Conservation (phyloP, 208 protist species). For the Acanthamoeba royreba region DNA sequence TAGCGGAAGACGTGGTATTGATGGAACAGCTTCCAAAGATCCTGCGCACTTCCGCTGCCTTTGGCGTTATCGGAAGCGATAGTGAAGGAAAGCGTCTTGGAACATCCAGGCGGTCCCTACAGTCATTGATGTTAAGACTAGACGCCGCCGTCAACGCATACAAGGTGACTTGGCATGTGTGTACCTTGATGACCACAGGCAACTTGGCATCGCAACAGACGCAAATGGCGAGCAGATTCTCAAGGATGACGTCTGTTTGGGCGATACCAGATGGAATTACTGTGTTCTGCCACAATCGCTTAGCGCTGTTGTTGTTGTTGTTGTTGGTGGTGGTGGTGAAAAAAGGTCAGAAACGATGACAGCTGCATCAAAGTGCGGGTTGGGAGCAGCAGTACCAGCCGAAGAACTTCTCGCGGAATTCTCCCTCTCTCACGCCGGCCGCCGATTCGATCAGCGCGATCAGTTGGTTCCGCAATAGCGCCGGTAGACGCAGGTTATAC, state of each 20-base stretch:
- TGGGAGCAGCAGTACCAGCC: not conserved
- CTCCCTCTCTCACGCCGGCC: too few relatives aligned
- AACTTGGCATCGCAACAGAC: conserved; percentile 58
- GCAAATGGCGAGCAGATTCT: conserved; percentile 68
- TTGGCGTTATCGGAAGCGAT: conserved; percentile 71
- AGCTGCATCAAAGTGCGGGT: not conserved
- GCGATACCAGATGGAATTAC: conserved; percentile 52
- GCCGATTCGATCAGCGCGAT: too few relatives aligned
- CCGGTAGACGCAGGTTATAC: conserved; percentile 55
- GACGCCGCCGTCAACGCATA: too few relatives aligned
- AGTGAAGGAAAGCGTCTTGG: conserved; percentile 61
- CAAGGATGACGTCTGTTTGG: conserved; percentile 59
- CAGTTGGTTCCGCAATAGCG: too few relatives aligned
- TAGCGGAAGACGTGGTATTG: conserved; percentile 33
- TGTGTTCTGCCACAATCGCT: conserved; percentile 2
- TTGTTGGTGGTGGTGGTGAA: not conserved
- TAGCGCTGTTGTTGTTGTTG: not conserved
- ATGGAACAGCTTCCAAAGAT: not conserved
- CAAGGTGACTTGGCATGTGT: too few relatives aligned
- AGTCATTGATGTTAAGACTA: too few relatives aligned
- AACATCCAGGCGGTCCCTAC: conserved; percentile 67
- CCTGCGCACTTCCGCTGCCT: not conserved
- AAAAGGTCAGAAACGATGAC: not conserved
- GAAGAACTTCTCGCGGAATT: not conserved
- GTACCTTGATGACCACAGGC: conserved; percentile 67